phyloP scores from a whole-genome alignment of 305 asterid genomes.

The Vinca major region DNA sequence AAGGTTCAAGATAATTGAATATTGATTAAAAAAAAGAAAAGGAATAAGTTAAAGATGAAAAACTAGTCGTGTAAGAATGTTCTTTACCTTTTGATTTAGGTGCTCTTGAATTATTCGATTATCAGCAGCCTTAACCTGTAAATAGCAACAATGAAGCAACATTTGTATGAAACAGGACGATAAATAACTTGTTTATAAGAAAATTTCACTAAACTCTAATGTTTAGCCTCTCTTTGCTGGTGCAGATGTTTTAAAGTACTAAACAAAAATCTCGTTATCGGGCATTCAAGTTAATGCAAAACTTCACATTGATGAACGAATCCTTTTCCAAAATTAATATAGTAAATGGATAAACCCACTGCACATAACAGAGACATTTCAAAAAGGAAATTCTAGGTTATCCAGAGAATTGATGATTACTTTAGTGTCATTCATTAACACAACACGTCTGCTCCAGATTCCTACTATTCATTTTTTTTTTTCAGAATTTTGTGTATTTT shows the following conservation, averaged over 20 bases:
- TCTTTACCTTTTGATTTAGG: slow-evolving; percentile 74
- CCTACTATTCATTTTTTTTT: background rate
- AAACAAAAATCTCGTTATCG: background rate
- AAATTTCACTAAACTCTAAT: slow-evolving; percentile 1
- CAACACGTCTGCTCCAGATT: background rate
- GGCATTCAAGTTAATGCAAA: slow-evolving; percentile 3
- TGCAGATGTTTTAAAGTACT: background rate
- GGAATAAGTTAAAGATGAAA: background rate
- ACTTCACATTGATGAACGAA: background rate
- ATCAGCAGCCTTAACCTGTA: slow-evolving; percentile 90
- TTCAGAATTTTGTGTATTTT: background rate
- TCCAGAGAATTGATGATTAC: background rate
- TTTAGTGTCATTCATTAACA: background rate
- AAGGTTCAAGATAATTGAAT: background rate
- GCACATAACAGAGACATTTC: background rate
- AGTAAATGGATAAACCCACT: background rate
- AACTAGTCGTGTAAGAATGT: slow-evolving; percentile 6
- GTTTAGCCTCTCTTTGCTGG: background rate
- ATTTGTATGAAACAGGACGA: background rate
- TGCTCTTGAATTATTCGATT: slow-evolving; percentile 90
- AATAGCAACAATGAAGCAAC: slow-evolving; percentile 20
- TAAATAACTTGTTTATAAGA: background rate
- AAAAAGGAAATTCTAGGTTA: background rate
- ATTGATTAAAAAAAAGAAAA: background rate
- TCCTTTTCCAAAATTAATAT: background rate